A percentile compares a stretch with the other conserved stretches of the same genome.
phyloP scores from a whole-genome alignment of 179 eudicot species.

The Pouteria campechiana region DNA sequence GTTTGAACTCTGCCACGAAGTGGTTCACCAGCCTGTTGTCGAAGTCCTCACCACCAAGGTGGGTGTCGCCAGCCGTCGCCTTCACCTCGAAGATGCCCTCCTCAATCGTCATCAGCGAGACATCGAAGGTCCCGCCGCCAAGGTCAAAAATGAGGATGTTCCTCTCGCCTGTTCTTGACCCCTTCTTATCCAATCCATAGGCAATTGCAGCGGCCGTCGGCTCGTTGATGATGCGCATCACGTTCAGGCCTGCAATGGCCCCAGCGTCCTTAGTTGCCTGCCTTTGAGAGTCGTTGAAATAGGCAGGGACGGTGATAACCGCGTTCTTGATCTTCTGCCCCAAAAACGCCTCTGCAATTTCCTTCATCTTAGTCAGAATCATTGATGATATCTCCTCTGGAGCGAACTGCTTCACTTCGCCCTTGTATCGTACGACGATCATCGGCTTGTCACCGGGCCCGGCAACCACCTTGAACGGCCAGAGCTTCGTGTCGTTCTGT shows the following conservation, averaged over 20 bases:
- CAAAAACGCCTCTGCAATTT: conserved; percentile 11
- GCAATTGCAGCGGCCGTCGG: conserved; percentile 18
- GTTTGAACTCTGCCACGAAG: conserved; percentile 10
- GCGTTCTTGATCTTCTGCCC: conserved; percentile 11
- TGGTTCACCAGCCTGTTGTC: conserved; percentile 17
- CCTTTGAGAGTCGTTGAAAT: conserved; percentile 17
- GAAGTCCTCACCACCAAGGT: conserved; percentile 15
- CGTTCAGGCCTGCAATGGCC: conserved; percentile 8
- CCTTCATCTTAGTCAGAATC: conserved; percentile 10
- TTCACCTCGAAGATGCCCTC: conserved; percentile 16
- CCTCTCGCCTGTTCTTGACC: conserved; percentile 6
- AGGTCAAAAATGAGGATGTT: conserved; percentile 13
- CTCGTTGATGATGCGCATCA: conserved; percentile 14
- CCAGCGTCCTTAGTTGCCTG: conserved; percentile 19
- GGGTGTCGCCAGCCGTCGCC: conserved; percentile 18
- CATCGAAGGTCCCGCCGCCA: conserved; percentile 16
- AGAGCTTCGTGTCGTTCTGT: conserved; percentile 13
- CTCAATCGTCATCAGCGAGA: conserved; percentile 11
- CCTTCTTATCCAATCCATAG: conserved; percentile 15
- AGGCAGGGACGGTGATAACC: conserved; percentile 13
- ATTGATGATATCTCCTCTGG: conserved; percentile 14
- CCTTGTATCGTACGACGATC: conserved; percentile 14
- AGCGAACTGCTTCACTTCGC: conserved; percentile 10
- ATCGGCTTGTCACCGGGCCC: conserved; percentile 11
- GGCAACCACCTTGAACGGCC: conserved; percentile 10